phyloP scores from a whole-genome alignment of 768 basidiomycete species.

The Pluteus cervinus region DNA sequence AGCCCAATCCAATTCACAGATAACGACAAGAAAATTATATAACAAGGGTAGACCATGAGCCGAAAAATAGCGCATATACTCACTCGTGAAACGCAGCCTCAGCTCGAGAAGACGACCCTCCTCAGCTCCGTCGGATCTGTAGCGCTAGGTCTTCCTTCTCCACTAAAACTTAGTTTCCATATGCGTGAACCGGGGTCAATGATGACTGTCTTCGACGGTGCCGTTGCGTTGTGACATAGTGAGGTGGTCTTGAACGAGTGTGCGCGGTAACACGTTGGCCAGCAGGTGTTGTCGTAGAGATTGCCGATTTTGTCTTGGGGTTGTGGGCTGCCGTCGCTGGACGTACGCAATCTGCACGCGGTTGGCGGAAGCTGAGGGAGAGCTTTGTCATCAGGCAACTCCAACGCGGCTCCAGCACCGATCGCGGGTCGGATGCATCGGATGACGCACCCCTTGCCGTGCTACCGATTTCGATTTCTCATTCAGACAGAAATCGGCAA shows the following conservation, averaged over 20 bases:
- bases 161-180: constrained; percentile 98
- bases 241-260: constrained; percentile 70
- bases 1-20: constrained; percentile 12
- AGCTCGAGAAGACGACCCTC: constrained; percentile 69
- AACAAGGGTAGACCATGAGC: not conserved
- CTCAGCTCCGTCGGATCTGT: constrained; percentile 52
- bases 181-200: constrained; percentile 91
- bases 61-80: constrained; percentile 23
- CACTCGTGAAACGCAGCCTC: constrained; percentile 78
- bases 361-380: too few species aligned
- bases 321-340: too few species aligned
- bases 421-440: too few species aligned
- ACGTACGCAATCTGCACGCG: too few species aligned
- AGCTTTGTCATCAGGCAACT: too few species aligned
- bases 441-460: too few species aligned
- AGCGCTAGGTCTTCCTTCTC: constrained; percentile 82
- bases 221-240: constrained; percentile 77
- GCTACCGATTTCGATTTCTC: too few species aligned
- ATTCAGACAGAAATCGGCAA: too few species aligned
- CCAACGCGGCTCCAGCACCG: too few species aligned
- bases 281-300: constrained; percentile 49
- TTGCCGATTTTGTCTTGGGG: too few species aligned
- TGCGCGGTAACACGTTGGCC: constrained; percentile 40
- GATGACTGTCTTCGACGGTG: constrained; percentile 92
- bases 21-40: constrained; percentile 5